Base-by-base conservation (phyloP, 2,329 filamentous ascomycete species). In the Hawksworthiomyces lignivorus region DNA sequence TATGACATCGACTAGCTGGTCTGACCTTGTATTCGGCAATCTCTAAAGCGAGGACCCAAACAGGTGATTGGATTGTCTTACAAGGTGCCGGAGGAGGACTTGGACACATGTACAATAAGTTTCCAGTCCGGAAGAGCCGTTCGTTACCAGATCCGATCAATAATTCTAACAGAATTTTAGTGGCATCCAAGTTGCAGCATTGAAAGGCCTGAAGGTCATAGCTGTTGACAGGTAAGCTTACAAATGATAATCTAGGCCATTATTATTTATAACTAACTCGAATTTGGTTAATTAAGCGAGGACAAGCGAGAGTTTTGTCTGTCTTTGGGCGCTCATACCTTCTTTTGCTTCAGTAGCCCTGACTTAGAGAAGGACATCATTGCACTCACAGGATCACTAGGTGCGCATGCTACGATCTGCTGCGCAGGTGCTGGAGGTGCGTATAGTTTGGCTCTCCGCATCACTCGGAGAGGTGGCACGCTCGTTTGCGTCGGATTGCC, bases 261-360 rank as follows among this genome's bases (percentile, higher is more conserved):
- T n/a, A n/a, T n/a, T n/a, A n/a, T n/a, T n/a, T n/a, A n/a, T n/a
- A n/a, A n/a, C n/a, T n/a, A n/a, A n/a, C n/a, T n/a, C n/a, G n/a
- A n/a, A n/a, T n/a, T n/a, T n/a, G n/a, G n/a, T n/a, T n/a, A n/a
- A n/a, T n/a, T n/a, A n/a, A n/a, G n/a, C n/a, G 37, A 41, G 20
- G 30, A 37, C n/a, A 45, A 41, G 19, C 31, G 43, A 3, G 29
- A 45, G 19, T 40, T 44, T 20, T 44, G 42, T 32, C 21, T 34
- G 12, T 28, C 22, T 5, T 18, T 39, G 2, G 42, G 42, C 26
- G 42, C 42, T 5, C 14, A 19, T 7, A 22, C 7, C 17, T 44
- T 44, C 24, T 40, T 44, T 11, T 14, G 15, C 27, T 44, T 44
- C 21, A 10, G 19, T 24, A 19, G 36, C 28, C 30, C 24, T 3